Evolutionary conservation across 768 basidiomycete species (phyloP).

Genomic region (Boletus subparvulus): DNA sequence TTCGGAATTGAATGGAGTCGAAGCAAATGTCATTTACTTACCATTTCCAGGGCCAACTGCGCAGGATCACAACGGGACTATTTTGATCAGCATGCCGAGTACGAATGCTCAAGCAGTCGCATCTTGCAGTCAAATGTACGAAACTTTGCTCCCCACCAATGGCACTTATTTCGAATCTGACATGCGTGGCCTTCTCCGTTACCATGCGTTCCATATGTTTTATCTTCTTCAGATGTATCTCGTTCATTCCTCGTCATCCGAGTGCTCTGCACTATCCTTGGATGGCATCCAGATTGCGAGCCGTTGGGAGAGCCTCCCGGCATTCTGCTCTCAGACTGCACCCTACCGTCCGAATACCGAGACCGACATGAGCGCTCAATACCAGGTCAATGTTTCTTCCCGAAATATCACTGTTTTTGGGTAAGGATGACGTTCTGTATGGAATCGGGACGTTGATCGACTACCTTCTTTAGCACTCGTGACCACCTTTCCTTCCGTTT

Average conservation of each 20-base stretch:
- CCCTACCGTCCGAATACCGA: slow-evolving; percentile 7
- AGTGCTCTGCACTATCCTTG: slow-evolving; percentile 9
- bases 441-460: background rate
- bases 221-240: slow-evolving; percentile 9
- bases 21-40: background rate
- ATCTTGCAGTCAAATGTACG: slow-evolving; percentile 7
- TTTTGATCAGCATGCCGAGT: background rate
- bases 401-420: slow-evolving; percentile 6
- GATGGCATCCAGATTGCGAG: background rate
- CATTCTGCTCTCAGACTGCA: slow-evolving; percentile 10
- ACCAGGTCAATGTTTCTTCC: slow-evolving; percentile 7
- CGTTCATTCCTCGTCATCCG: slow-evolving; percentile 1
- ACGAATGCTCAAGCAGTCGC: slow-evolving; percentile 2
- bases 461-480: slow-evolving; percentile 38
- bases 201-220: slow-evolving; percentile 5
- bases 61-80: slow-evolving; percentile 5
- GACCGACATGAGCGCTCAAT: slow-evolving; percentile 6
- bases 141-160: slow-evolving; percentile 7
- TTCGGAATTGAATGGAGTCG: no score
- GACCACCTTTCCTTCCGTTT: slow-evolving; percentile 52
- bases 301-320: slow-evolving; percentile 5
- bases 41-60: slow-evolving; percentile 1
- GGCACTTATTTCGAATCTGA: slow-evolving; percentile 11
- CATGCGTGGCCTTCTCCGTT: slow-evolving; percentile 4
- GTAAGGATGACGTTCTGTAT: background rate